phyloP scores from a whole-genome alignment of 352 stramenopile species.

The Aphanomyces invadans region DNA sequence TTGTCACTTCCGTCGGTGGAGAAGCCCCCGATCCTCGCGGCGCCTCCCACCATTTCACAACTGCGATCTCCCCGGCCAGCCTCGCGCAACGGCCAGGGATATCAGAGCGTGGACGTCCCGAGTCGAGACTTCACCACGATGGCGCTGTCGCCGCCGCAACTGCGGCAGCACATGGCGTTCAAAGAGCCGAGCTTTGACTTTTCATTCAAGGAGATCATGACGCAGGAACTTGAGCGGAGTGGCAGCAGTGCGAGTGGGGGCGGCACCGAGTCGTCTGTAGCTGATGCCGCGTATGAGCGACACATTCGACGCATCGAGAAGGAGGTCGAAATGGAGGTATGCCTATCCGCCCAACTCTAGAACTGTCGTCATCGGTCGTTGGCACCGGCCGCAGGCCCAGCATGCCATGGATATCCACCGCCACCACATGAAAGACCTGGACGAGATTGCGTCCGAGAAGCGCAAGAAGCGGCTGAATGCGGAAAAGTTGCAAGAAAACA shows the following conservation, averaged over 20 bases:
- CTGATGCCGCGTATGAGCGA: slow-evolving; percentile 16
- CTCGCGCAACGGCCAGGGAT: slow-evolving; percentile 19
- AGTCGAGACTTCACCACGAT: slow-evolving; percentile 19
- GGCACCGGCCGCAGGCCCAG: too few relatives aligned
- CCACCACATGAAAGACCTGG: slow-evolving; percentile 21
- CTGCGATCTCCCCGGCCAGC: slow-evolving; percentile 12
- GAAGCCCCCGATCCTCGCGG: not conserved
- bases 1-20: not conserved
- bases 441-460: slow-evolving; percentile 22
- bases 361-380: too few relatives aligned
- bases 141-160: slow-evolving; percentile 18
- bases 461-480: slow-evolving; percentile 14
- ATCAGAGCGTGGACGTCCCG: slow-evolving; percentile 15
- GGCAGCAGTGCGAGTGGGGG: not conserved
- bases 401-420: slow-evolving; percentile 25
- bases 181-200: slow-evolving; percentile 24
- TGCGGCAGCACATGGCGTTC: slow-evolving; percentile 15
- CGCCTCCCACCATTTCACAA: not conserved
- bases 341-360: too few relatives aligned
- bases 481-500: slow-evolving; percentile 14
- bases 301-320: slow-evolving; percentile 18
- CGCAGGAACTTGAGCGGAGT: slow-evolving; percentile 10
- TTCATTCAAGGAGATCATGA: slow-evolving; percentile 21
- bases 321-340: slow-evolving; percentile 21
- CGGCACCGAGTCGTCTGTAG: not conserved